Base-by-base conservation (phyloP, 2,329 filamentous ascomycete species). In the Aspergillus fischeri region DNA sequence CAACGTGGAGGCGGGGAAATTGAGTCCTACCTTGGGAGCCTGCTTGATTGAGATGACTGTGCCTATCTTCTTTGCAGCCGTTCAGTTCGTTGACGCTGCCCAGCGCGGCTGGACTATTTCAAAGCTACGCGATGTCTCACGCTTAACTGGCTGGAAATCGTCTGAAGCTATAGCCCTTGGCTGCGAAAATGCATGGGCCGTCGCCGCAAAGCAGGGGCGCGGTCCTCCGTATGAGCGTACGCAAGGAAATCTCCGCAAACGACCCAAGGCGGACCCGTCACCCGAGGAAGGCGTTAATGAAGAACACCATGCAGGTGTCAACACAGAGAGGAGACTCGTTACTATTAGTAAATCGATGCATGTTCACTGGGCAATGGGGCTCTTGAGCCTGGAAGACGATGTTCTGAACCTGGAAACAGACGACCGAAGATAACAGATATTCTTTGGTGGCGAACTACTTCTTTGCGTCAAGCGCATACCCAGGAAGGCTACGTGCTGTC, bases 121-220 rank as follows among this genome's bases (percentile, higher is more conserved):
- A 35, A 85, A 89, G 28, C 81, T 97, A 55, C 83, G 86, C 64
- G 87, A 91, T 65, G 87, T 96, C 42, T 85, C 89, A 2, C 84
- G 87, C 1, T 80, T 94, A 7, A 96, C 91, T 0, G 94, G 94
- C 0, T 97, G 91, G 89, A 88, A 91, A 66, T 91, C 89, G 1
- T 89, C 91, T 1, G 83, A 85, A 35, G 85, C 92, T 44, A 93
- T 97, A 61, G 91, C 91, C 0, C 81, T 84, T 51, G 92, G 91
- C 1, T 96, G 91, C 71, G 92, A 97, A 73, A 87, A 86, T 2
- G 83, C 86, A 0, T 99, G 94, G 94, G 81, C 84, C 58, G 90
- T 87, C 68, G 86, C 89, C 0, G 88, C 85, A 3, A 83, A 87
- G 60, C 79, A 89, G 64, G 90, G 90, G 0, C 82, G 85, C 49